Evolutionary conservation across 2,329 filamentous ascomycete species (phyloP), one percentile per base, ranked within the genome.

Genomic region (Westerdykella ornata): DNA sequence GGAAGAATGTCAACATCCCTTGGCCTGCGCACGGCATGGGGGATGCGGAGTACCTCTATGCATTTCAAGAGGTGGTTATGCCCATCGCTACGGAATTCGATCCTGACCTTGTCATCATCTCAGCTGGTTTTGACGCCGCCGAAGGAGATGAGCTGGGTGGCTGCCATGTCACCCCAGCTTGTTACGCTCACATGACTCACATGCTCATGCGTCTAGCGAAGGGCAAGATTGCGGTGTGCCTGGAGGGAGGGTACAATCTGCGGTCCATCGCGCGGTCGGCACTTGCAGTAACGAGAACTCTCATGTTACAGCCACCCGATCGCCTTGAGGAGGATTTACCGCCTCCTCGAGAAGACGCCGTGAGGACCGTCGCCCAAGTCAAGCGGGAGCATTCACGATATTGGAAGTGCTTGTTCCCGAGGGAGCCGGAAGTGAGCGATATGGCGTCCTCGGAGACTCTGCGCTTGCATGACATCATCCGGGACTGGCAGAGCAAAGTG

Each of bases 171-270:
- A 84, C 88, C 1, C 92, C 92, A 0, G 70, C 81, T 4, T 94
- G 92, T 60, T 98, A 97, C 62, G 87, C 89, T 12, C 90, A 98
- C 60, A 97, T 98, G 92, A 97, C 92, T 13, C 88, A 96, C 61
- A 96, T 97, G 90, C 78, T 98, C 36, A 97, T 96, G 89, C 88
- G 87, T 2, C 74, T 98, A 15, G 90, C 92, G 1, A 76, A 82
- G 34, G 92, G 92, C 19, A 95, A 89, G 60, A 76, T 98, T 12
- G 85, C 87, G 2, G 90, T 96, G 7, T 96, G 89, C 60, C 74
- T 98, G 2, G 92, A 98, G 65, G 92, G 92, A 16, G 92, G 92
- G 7, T 98, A 98, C 67, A 97, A 97, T 56, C 78, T 98, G 17
- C 74, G 81, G 36, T 92, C 92, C 0, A 98, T 98, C 44, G 94